Base-by-base conservation (phyloP, 179 eudicot genomes). In the Spinacia oleracea region DNA sequence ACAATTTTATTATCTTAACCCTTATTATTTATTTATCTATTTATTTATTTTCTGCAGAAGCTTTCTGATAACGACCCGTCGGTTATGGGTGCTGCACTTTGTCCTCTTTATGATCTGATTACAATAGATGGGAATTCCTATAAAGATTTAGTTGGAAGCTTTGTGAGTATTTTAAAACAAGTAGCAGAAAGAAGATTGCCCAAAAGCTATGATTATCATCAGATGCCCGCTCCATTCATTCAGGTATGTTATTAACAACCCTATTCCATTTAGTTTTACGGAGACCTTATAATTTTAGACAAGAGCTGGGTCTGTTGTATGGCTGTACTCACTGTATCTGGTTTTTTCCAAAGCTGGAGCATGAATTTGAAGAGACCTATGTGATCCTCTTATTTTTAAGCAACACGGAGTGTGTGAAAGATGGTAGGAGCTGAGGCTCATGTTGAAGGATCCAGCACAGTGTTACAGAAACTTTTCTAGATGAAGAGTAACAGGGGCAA, bases 171-270 rank as follows among this genome's bases (percentile, higher is more conserved):
- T 85, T 87, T 96, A 75, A 96, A 96, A 79, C 98, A 96, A 92
- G 94, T 96, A 50, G 96, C 96, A 34, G 99, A 96, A 75, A 89
- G 92, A 50, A 89, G 96, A 88, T 89, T 96, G 86, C 98, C 98
- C 27, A 93, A 94, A 87, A 87, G 90, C 84, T 96, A 90, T 79
- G 99, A 93, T 83, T 96, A 96, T 86, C 99, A 94, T 88, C 99
- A 93, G 84, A 92, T 92, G 91, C 99, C 98, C 74, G 99, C 99
- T 82, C 99, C 99, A 79, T 96, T 96, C 84, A 91, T 96, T 82
- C 99, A 96, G 94, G 99, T 88, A 81, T 64, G 77, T 59, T 38
- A 67, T 35, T 59, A 46, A 21, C 0, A 42, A 38, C 35, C 32
- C 3, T 74, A 38, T 38, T 38, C 46, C 42, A 25, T 31, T 15